A percentile compares a stretch with the other conserved stretches of the same genome.
phyloP scores from a whole-genome alignment of 441 rosid genomes.

The Codiaeum variegatum region DNA sequence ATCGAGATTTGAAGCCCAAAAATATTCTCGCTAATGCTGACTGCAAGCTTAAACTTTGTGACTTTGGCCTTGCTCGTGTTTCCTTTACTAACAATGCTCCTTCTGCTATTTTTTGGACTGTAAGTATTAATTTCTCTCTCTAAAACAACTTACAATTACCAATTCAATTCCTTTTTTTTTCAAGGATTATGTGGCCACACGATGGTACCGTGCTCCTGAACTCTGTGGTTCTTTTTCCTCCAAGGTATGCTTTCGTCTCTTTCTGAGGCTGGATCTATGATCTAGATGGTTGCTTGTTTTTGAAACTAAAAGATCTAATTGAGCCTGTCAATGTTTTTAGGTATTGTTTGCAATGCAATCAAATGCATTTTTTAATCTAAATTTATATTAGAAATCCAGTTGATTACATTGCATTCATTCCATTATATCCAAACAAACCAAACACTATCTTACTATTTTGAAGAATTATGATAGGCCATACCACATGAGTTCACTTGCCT shows the following conservation, averaged over 20 bases:
- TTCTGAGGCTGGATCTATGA: not conserved
- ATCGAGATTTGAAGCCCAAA: slow-evolving; percentile 90
- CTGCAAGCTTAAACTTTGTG: slow-evolving; percentile 96
- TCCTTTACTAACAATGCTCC: slow-evolving; percentile 91
- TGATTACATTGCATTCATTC: too few species aligned
- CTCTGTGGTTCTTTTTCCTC: slow-evolving; percentile 96
- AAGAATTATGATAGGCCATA: not conserved
- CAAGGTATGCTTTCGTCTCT: slow-evolving; percentile 43
- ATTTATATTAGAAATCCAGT: too few species aligned
- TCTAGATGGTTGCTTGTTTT: not conserved
- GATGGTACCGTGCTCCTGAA: slow-evolving; percentile 99
- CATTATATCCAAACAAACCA: too few species aligned
- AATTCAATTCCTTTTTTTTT: slow-evolving; percentile 23
- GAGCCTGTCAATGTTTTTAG: too few species aligned
- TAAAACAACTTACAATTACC: slow-evolving; percentile 4
- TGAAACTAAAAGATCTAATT: not conserved
- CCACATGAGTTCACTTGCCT: not conserved
- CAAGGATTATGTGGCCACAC: slow-evolving; percentile 97
- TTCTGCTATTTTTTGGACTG: slow-evolving; percentile 98
- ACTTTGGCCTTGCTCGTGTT: slow-evolving; percentile 96
- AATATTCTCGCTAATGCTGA: slow-evolving; percentile 96
- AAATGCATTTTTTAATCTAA: too few species aligned
- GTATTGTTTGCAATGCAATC: too few species aligned
- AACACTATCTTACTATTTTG: too few species aligned
- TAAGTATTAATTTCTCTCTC: slow-evolving; percentile 33